Conservation (phyloP, 2,329 filamentous ascomycete species). For the Dactylellina cionopaga region DNA sequence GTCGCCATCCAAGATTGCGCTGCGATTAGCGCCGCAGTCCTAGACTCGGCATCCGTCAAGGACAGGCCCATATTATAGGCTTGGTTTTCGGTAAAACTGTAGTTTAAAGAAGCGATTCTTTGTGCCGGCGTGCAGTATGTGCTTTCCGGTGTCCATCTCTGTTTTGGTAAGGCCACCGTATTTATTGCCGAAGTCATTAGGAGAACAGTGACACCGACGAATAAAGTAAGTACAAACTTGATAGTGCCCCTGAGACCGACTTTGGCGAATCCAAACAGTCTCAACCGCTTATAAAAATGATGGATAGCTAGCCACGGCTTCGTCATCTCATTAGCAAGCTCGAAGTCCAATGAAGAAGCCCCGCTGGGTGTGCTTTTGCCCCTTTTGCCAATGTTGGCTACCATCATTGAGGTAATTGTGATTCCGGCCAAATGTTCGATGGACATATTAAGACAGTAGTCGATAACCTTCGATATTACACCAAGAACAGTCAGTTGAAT, state of each 20-base stretch:
- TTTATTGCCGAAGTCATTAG: not conserved
- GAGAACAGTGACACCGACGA: not conserved
- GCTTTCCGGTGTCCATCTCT: not conserved
- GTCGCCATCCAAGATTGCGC: not conserved
- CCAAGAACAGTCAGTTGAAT: not conserved
- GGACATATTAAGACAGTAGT: not conserved
- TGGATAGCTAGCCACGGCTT: not conserved
- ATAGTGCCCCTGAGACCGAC: not conserved
- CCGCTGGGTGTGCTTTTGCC: not conserved
- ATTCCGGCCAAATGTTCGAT: conserved; percentile 1
- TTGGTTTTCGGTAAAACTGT: not conserved
- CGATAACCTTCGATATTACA: not conserved
- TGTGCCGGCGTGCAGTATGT: not conserved
- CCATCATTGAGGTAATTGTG: not conserved
- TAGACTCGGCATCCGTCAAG: not conserved
- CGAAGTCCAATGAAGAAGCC: not conserved
- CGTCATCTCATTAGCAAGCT: not conserved
- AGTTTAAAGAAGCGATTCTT: not conserved
- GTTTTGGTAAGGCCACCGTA: not conserved
- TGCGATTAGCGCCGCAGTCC: not conserved
- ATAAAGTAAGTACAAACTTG: not conserved
- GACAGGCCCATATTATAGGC: not conserved
- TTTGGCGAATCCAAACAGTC: not conserved
- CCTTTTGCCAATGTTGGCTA: not conserved
- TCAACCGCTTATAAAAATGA: not conserved